A percentile compares a stretch with the other conserved stretches of the same genome.
phyloP scores from a whole-genome alignment of 306 rosid genomes.

The Vigna nakashimae region DNA sequence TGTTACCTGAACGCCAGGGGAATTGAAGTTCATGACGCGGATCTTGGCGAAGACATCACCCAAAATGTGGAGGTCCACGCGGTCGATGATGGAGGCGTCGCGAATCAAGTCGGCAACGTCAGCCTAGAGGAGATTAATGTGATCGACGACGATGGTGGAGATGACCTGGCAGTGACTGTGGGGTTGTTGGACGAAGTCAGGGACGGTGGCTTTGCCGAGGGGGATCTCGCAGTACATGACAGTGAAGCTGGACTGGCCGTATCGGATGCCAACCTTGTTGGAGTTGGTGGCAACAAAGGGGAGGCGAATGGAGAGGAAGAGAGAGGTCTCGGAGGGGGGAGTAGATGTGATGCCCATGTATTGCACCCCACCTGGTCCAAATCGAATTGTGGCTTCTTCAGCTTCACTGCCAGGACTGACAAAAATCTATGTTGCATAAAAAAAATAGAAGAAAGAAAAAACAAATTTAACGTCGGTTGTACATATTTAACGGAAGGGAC shows the following conservation, averaged over 20 bases:
- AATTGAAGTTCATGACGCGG: constrained; percentile 83
- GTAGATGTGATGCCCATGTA: constrained; percentile 76
- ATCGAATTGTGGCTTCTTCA: constrained; percentile 94
- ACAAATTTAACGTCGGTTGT: too few species aligned
- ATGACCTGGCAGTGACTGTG: constrained; percentile 71
- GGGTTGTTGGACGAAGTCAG: constrained; percentile 81
- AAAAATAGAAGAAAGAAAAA: too few species aligned
- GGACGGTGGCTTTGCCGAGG: constrained; percentile 76
- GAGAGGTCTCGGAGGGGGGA: constrained; percentile 57
- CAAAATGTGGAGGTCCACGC: constrained; percentile 79
- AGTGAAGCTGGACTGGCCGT: constrained; percentile 86
- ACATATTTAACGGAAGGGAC: too few species aligned
- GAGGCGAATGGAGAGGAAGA: constrained; percentile 68
- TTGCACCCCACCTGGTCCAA: constrained; percentile 87
- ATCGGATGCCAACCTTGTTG: constrained; percentile 91
- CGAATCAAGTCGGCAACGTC: constrained; percentile 81
- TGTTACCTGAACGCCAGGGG: constrained; percentile 6
- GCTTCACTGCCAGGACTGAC: constrained; percentile 72
- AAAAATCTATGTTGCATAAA: too few species aligned
- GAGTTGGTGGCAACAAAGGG: constrained; percentile 83
- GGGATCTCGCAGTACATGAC: constrained; percentile 98
- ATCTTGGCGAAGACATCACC: constrained; percentile 97
- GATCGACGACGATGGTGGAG: constrained; percentile 80
- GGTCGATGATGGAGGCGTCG: constrained; percentile 84
- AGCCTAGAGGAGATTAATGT: constrained; percentile 77